A percentile compares a stretch with the other conserved stretches of the same genome.
Evolutionary conservation across 2,329 filamentous ascomycete genomes (phyloP).

Genomic region (Aspergillus sp.): DNA sequence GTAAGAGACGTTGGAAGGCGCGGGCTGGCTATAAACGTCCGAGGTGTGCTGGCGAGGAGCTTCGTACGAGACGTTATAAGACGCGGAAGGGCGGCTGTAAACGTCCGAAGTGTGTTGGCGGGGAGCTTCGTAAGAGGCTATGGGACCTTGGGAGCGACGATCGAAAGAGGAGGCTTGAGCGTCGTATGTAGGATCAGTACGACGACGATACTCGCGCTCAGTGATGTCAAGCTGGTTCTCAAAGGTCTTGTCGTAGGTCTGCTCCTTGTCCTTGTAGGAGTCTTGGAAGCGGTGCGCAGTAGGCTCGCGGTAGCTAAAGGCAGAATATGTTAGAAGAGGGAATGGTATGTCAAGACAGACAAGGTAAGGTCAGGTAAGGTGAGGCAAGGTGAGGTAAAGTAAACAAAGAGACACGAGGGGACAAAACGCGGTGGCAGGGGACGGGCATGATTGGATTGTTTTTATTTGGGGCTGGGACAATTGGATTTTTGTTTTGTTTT

Average conservation of each 20-base stretch:
- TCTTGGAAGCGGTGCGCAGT: constrained; percentile 52
- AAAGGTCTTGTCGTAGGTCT: constrained; percentile 42
- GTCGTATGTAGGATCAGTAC: constrained; percentile 54
- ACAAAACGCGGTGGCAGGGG: constrained; percentile 7
- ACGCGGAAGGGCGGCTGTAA: constrained; percentile 18
- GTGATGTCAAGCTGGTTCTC: constrained; percentile 53
- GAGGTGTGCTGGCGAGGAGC: constrained; percentile 21
- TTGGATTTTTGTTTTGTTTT: constrained; percentile 22
- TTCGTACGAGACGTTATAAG: constrained; percentile 29
- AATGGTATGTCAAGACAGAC: constrained; percentile 17
- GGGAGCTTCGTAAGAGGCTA: constrained; percentile 19
- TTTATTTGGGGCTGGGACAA: constrained; percentile 18
- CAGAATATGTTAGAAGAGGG: constrained; percentile 22
- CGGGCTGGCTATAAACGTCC: constrained; percentile 24
- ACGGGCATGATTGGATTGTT: constrained; percentile 14
- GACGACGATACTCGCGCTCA: constrained; percentile 66
- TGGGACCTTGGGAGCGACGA: constrained; percentile 15
- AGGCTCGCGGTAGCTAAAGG: constrained; percentile 55
- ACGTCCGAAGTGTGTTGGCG: constrained; percentile 24
- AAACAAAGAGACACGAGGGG: constrained; percentile 10
- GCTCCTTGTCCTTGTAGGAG: constrained; percentile 39
- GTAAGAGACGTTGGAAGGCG: constrained; percentile 26
- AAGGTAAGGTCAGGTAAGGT: constrained; percentile 18
- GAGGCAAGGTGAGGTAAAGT: constrained; percentile 4
- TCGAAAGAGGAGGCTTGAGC: constrained; percentile 26